phyloP scores from a whole-genome alignment of 2,329 filamentous ascomycete species.

The Venturia nashicola region DNA sequence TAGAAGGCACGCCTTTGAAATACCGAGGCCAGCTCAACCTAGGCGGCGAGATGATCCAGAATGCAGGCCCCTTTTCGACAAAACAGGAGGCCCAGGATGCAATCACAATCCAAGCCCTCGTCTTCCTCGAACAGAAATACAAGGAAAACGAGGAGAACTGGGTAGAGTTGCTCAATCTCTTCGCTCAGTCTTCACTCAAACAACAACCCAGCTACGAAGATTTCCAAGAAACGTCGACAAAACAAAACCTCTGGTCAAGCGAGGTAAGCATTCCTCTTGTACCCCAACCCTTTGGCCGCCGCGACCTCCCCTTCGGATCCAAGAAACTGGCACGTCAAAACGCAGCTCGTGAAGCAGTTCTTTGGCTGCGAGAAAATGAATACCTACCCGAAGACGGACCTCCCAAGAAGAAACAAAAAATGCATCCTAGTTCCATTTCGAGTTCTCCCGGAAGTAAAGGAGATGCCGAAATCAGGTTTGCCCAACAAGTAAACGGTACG shows the following conservation, averaged over 20 bases:
- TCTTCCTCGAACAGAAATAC: neutral
- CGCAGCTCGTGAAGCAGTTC: constrained; percentile 1
- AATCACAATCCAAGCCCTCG: neutral
- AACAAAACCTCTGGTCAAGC: neutral
- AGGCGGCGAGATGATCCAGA: neutral
- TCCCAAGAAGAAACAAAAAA: neutral
- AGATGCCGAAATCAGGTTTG: neutral
- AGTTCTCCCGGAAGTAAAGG: too few relatives aligned
- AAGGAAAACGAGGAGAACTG: neutral
- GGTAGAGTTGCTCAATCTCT: neutral
- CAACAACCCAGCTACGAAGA: neutral
- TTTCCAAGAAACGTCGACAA: neutral
- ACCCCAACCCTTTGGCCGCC: neutral
- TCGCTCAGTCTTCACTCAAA: neutral
- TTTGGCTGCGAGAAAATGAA: neutral
- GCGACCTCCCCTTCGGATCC: neutral
- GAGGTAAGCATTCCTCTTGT: neutral
- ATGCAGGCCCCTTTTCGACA: neutral
- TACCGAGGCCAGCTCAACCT: neutral
- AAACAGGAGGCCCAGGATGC: neutral
- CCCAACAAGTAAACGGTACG: neutral
- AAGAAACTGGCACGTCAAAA: constrained; percentile 3
- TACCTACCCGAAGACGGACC: neutral
- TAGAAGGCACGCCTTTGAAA: neutral
- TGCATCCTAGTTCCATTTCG: neutral